Percentiles rank a stretch among this genome's conserved stretches.
Conservation (phyloP, 2,329 filamentous ascomycete genomes). For the Shiraia bambusicola region DNA sequence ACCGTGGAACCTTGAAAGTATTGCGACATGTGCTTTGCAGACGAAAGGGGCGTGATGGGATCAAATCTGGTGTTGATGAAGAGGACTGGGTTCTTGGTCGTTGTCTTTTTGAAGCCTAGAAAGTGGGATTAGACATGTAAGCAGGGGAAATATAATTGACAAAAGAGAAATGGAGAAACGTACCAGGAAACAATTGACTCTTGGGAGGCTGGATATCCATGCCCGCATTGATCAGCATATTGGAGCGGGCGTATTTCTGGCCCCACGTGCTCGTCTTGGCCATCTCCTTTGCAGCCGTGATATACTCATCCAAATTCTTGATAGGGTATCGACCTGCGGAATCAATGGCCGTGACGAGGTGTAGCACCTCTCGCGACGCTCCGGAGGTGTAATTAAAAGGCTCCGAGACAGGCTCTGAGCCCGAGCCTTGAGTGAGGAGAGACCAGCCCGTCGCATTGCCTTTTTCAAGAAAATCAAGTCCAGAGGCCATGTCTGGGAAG, state of each 20-base stretch:
- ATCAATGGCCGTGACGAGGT: slow-evolving; percentile 11
- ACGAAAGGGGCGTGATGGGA: slow-evolving; percentile 50
- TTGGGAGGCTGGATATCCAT: slow-evolving; percentile 10
- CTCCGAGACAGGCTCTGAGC: neutral
- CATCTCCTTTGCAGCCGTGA: slow-evolving; percentile 1
- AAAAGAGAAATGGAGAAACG: neutral
- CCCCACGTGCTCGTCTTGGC: slow-evolving; percentile 3
- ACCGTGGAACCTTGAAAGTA: slow-evolving; percentile 46
- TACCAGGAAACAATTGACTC: slow-evolving; percentile 13
- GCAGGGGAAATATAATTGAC: neutral
- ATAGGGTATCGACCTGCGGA: slow-evolving; percentile 5
- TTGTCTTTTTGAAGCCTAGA: slow-evolving; percentile 37
- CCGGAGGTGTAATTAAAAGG: slow-evolving; percentile 5
- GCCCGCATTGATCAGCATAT: slow-evolving; percentile 3
- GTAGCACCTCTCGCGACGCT: neutral
- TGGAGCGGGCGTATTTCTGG: neutral
- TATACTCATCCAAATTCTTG: slow-evolving; percentile 7
- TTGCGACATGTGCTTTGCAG: slow-evolving; percentile 40
- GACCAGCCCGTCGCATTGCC: slow-evolving; percentile 3
- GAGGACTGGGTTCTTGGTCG: slow-evolving; percentile 50
- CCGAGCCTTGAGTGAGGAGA: neutral
- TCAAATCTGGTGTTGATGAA: slow-evolving; percentile 57
- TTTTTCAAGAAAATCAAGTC: neutral
- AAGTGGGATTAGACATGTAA: neutral
- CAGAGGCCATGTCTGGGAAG: slow-evolving; percentile 2